phyloP scores from a whole-genome alignment of 2,329 filamentous ascomycete genomes.

The Trichoderma guizhouense region DNA sequence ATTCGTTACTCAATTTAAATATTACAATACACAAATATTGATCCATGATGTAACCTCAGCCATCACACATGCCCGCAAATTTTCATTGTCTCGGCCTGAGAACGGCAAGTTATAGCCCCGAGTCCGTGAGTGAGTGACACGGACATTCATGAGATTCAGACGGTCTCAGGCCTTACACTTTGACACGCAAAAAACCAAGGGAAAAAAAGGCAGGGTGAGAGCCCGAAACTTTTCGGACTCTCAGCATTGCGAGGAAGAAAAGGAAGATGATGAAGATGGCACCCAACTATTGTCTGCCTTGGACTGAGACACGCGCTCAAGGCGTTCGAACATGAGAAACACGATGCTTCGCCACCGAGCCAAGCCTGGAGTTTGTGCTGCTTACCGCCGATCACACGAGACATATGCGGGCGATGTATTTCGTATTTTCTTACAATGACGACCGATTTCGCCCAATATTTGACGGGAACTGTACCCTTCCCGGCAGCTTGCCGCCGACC shows the following conservation, averaged over 20 bases:
- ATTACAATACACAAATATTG: not conserved
- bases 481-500: not conserved
- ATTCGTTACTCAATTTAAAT: not conserved
- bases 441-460: not conserved
- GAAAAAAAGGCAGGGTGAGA: not conserved
- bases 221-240: not conserved
- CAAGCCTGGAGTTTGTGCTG: not conserved
- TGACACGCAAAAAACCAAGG: not conserved
- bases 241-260: not conserved
- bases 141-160: not conserved
- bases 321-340: not conserved
- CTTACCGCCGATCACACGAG: not conserved
- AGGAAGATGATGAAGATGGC: too few species aligned
- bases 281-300: not conserved
- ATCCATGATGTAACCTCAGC: not conserved
- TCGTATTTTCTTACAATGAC: not conserved
- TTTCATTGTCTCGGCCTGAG: not conserved
- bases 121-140: not conserved
- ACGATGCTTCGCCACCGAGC: not conserved
- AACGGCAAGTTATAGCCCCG: not conserved
- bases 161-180: not conserved
- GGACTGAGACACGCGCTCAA: not conserved
- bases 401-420: not conserved
- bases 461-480: not conserved
- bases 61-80: not conserved